Evolutionary conservation across 2,329 filamentous ascomycete genomes (phyloP), one percentile per base, ranked within the genome.

Genomic region (Xylaria sp.): DNA sequence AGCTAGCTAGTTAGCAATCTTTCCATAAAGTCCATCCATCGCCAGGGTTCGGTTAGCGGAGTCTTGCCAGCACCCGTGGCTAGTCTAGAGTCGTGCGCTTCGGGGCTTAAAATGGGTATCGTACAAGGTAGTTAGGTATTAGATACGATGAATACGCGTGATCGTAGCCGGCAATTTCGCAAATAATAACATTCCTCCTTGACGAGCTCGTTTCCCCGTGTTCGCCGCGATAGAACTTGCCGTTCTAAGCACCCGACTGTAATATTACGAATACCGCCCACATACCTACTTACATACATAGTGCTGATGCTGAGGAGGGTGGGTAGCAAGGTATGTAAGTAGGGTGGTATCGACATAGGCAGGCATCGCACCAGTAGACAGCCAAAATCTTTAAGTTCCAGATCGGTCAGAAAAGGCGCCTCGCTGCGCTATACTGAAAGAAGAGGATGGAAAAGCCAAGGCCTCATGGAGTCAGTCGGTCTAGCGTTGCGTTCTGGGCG

Each of bases 391-490:
- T 12, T 55, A 34, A 55, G 51, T 64, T 53, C 54, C 32, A 58
- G 62, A 57, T 57, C 54, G 34, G 54, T 39, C 54, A 57, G 34
- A 17, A 51, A 51, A 51, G 30, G 27, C 51, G 51, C 51, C 30
- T 57, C n/a, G 56, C 32, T 42, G 9, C 45, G 27, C 54, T 30
- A 39, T 47, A 53, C 55, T 42, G 47, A 54, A 61, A 30, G 51
- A 42, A 42, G 45, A 51, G 51, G 56, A 42, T 21, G 11, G 60
- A 57, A 57, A 57, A 57, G 55, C 57, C 50, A 61, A 69, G 57
- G 34, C 39, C n/a, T 12, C 27, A 64, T 64, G 64, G 53, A 64
- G 64, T 69, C 54, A 67, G 64, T 66, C 67, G 67, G 68, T 68
- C 68, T 64, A 62, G 61, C 65, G 68, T 68, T 53, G 57, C 61